Percentiles rank a stretch among this genome's conserved stretches.
phyloP scores from a whole-genome alignment of 2,329 filamentous ascomycete genomes.

The Ophiostoma perfectum region DNA sequence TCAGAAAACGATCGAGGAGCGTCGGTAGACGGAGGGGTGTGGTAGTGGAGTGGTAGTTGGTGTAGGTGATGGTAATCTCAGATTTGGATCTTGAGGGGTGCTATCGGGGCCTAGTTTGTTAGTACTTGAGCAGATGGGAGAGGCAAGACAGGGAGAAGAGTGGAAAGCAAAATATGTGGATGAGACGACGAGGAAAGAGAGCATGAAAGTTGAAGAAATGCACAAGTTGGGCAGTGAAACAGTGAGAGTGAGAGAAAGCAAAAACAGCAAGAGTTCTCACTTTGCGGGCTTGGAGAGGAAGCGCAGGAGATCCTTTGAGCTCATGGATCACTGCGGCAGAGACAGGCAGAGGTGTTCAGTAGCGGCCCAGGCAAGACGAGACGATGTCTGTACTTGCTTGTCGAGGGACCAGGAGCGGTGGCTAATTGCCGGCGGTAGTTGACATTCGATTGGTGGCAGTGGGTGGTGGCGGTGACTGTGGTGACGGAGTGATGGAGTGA shows the following conservation, averaged over 20 bases:
- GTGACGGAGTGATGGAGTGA: not conserved
- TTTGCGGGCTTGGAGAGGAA: constrained; percentile 93
- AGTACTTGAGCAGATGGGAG: not conserved
- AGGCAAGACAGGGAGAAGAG: not conserved
- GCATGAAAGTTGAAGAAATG: not conserved
- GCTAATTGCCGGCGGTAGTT: constrained; percentile 13
- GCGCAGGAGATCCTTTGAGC: constrained; percentile 81
- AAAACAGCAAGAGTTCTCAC: constrained; percentile 48
- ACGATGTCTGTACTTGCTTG: constrained; percentile 13
- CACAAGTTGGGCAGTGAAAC: not conserved
- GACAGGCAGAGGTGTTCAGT: not conserved
- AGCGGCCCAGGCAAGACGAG: constrained; percentile 11
- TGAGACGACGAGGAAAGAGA: constrained; percentile 9
- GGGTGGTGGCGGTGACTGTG: not conserved
- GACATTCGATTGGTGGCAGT: not conserved
- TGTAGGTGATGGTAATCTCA: not conserved
- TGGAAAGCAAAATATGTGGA: not conserved
- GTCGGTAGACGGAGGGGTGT: constrained; percentile 27
- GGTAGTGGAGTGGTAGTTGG: constrained; percentile 30
- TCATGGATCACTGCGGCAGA: constrained; percentile 63
- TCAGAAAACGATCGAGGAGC: constrained; percentile 66
- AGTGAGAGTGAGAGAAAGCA: not conserved
- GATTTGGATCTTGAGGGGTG: constrained; percentile 39
- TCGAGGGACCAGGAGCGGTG: constrained; percentile 3
- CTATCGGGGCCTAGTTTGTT: constrained; percentile 51